Evolutionary conservation across 352 stramenopile genomes (phyloP).

Genomic region (Pythium sukuiense): DNA sequence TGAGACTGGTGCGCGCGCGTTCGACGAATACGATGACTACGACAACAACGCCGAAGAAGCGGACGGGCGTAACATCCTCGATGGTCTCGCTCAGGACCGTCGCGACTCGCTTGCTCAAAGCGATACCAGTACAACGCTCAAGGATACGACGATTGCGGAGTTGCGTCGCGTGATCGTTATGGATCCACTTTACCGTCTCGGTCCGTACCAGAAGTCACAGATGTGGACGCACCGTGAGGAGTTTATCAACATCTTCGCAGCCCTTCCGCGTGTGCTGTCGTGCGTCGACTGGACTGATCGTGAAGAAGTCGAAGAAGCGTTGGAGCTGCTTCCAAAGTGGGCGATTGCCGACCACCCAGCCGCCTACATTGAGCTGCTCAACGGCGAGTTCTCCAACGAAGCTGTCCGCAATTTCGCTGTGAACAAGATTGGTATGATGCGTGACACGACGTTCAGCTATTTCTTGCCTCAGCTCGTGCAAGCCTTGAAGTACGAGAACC

Average conservation of each 20-base stretch:
- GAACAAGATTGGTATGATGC: constrained; percentile 74
- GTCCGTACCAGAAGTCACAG: constrained; percentile 79
- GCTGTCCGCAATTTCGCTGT: constrained; percentile 77
- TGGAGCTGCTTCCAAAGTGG: constrained; percentile 73
- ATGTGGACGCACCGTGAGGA: constrained; percentile 83
- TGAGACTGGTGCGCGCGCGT: constrained; percentile 22
- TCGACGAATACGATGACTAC: constrained; percentile 11
- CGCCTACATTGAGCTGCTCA: constrained; percentile 83
- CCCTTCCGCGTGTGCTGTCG: constrained; percentile 75
- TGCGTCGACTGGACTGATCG: constrained; percentile 82
- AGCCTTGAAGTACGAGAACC: constrained; percentile 89
- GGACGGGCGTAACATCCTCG: constrained; percentile 59
- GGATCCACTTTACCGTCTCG: constrained; percentile 80
- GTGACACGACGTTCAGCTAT: constrained; percentile 87
- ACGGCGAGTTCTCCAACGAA: constrained; percentile 78
- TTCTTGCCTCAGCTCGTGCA: constrained; percentile 89
- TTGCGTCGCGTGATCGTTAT: constrained; percentile 79
- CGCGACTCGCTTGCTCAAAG: constrained; percentile 63
- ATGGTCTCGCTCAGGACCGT: constrained; percentile 40
- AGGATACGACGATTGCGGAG: constrained; percentile 55
- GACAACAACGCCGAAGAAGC: constrained; percentile 58
- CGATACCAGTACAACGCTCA: constrained; percentile 47
- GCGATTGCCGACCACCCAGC: constrained; percentile 67
- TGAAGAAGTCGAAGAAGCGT: constrained; percentile 64
- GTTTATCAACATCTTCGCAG: constrained; percentile 70